phyloP scores from a whole-genome alignment of 176 grass and related monocot species.

The Triticum timopheevii region DNA sequence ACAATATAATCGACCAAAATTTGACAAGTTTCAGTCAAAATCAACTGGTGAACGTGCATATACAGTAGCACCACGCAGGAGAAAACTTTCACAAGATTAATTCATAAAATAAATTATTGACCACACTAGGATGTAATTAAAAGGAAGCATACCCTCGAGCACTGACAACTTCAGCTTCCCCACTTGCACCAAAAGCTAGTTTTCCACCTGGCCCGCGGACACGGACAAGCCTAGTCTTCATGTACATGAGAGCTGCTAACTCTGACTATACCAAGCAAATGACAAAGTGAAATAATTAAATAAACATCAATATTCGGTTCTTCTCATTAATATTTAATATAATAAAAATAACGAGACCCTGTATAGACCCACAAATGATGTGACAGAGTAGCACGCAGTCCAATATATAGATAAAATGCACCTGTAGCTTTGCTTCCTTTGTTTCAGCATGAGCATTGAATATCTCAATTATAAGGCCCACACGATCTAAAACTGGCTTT shows the following conservation, averaged over 20 bases:
- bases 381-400: background rate
- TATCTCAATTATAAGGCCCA: conserved; percentile 97
- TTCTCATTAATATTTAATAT: conserved; percentile 23
- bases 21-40: background rate
- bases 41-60: background rate
- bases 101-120: conserved; percentile 12
- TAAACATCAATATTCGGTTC: conserved; percentile 20
- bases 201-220: conserved; percentile 81
- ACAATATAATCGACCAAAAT: background rate
- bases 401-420: conserved; percentile 32
- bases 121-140: background rate
- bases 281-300: conserved; percentile 24
- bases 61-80: background rate
- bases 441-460: conserved; percentile 98
- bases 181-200: conserved; percentile 75
- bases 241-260: conserved; percentile 96
- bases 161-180: conserved; percentile 99
- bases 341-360: background rate
- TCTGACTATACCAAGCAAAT: conserved; percentile 60
- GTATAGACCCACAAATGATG: background rate
- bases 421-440: conserved; percentile 97
- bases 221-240: conserved; percentile 92
- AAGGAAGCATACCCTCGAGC: conserved; percentile 69
- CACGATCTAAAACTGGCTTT: conserved; percentile 86
- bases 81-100: background rate